phyloP scores from a whole-genome alignment of 208 protist genomes.

The Leishmania aethiopica region DNA sequence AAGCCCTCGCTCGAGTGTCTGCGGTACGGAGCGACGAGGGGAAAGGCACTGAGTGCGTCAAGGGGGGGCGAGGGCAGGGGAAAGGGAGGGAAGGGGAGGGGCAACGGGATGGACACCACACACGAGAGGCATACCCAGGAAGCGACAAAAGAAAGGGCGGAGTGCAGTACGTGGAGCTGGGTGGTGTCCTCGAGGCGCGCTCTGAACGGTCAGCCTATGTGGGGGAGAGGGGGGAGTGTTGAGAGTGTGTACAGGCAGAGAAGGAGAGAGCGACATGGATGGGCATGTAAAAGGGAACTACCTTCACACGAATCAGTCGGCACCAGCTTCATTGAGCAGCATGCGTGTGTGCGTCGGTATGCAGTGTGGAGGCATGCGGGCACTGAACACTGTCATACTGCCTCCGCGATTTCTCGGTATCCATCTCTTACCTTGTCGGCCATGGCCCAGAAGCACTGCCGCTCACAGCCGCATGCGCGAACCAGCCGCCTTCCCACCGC shows the following conservation, averaged over 20 bases:
- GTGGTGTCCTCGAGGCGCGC: neutral
- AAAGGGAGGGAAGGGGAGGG: neutral
- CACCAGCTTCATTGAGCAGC: neutral
- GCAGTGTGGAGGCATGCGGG: neutral
- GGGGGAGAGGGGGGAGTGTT: neutral
- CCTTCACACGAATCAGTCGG: neutral
- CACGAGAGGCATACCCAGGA: neutral
- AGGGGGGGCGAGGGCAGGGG: neutral
- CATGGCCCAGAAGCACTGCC: neutral
- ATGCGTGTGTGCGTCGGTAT: neutral
- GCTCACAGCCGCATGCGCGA: neutral
- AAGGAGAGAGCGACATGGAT: neutral
- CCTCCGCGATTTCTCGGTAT: neutral
- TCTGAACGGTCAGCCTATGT: neutral
- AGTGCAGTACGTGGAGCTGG: too few relatives aligned
- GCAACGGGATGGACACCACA: neutral
- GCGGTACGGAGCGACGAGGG: neutral
- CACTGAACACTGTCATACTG: neutral
- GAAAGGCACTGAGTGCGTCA: neutral
- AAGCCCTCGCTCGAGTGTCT: neutral
- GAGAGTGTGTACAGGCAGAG: neutral
- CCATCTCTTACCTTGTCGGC: too few relatives aligned
- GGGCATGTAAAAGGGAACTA: neutral
- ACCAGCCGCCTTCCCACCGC: neutral
- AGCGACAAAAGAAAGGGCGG: neutral